Evolutionary conservation across 768 basidiomycete species (phyloP).

Genomic region (Hortiboletus campestris): DNA sequence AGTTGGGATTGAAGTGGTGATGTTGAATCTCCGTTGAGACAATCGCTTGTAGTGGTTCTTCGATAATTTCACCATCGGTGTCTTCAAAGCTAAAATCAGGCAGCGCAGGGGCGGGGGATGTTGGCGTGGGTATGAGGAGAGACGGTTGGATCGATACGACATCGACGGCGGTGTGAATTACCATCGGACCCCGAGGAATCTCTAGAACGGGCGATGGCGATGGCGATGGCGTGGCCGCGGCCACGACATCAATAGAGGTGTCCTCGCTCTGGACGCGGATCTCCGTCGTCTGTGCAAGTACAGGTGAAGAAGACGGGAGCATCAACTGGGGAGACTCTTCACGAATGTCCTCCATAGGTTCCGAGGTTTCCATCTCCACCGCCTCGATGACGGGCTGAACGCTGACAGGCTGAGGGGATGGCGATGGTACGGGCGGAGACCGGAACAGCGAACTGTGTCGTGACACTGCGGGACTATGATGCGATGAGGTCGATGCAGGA

Average conservation of each 20-base stretch:
- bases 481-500: slow-evolving; percentile 6
- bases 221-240: background rate
- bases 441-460: slow-evolving; percentile 14
- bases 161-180: slow-evolving; percentile 29
- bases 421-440: slow-evolving; percentile 10
- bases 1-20: slow-evolving; percentile 44
- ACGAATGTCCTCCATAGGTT: slow-evolving; percentile 20
- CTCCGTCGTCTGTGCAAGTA: background rate
- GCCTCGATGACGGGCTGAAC: slow-evolving; percentile 9
- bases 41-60: slow-evolving; percentile 15
- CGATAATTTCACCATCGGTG: slow-evolving; percentile 25
- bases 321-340: slow-evolving; percentile 25
- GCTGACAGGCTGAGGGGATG: slow-evolving; percentile 6
- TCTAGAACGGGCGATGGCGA: slow-evolving; percentile 3
- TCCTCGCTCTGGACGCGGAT: background rate
- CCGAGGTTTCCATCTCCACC: slow-evolving; percentile 12
- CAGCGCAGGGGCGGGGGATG: slow-evolving; percentile 32
- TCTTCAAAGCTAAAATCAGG: slow-evolving; percentile 35
- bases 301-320: slow-evolving; percentile 25
- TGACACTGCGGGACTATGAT: slow-evolving; percentile 19
- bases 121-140: slow-evolving; percentile 37
- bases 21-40: slow-evolving; percentile 23
- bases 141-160: slow-evolving; percentile 25
- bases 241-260: background rate
- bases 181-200: slow-evolving; percentile 14